A percentile compares a stretch with the other conserved stretches of the same genome.
Evolutionary conservation across 1,139 yeast species (phyloP).

Genomic region (Nakaseomyces kungkrabaensis): DNA sequence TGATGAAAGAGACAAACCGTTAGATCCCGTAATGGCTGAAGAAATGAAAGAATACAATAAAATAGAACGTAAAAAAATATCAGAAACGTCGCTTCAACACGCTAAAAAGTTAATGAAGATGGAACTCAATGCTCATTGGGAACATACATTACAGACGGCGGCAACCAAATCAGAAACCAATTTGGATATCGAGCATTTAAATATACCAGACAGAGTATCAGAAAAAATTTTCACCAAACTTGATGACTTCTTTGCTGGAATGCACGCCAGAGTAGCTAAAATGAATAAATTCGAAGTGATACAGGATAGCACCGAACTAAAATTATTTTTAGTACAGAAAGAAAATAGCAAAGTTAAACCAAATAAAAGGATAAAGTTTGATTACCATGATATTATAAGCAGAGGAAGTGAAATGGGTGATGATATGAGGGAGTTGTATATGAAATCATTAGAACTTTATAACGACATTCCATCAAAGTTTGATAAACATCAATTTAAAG

Average conservation of each 20-base stretch:
- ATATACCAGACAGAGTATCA: constrained; percentile 16
- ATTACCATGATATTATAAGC: constrained; percentile 23
- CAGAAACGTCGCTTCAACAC: constrained; percentile 18
- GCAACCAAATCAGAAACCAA: constrained; percentile 9
- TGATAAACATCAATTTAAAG: constrained; percentile 16
- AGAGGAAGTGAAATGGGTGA: constrained; percentile 27
- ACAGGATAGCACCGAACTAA: constrained; percentile 9
- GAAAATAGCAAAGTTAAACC: constrained; percentile 9
- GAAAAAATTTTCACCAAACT: constrained; percentile 17
- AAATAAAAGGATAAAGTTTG: constrained; percentile 15
- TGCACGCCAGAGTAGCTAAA: constrained; percentile 19
- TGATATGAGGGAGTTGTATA: constrained; percentile 23
- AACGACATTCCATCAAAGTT: constrained; percentile 23
- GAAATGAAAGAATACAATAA: background rate
- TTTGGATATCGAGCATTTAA: constrained; percentile 22
- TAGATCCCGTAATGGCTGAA: background rate
- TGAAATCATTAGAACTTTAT: constrained; percentile 25
- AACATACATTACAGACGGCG: constrained; percentile 14
- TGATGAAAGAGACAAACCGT: background rate
- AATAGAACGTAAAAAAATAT: constrained; percentile 17
- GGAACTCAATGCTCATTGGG: constrained; percentile 26
- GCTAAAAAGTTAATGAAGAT: constrained; percentile 18
- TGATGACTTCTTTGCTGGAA: constrained; percentile 22
- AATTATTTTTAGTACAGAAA: constrained; percentile 9
- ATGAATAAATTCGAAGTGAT: constrained; percentile 15